Evolutionary conservation across 2,329 filamentous ascomycete species (phyloP).

Genomic region (Nannizziopsis barbatae): DNA sequence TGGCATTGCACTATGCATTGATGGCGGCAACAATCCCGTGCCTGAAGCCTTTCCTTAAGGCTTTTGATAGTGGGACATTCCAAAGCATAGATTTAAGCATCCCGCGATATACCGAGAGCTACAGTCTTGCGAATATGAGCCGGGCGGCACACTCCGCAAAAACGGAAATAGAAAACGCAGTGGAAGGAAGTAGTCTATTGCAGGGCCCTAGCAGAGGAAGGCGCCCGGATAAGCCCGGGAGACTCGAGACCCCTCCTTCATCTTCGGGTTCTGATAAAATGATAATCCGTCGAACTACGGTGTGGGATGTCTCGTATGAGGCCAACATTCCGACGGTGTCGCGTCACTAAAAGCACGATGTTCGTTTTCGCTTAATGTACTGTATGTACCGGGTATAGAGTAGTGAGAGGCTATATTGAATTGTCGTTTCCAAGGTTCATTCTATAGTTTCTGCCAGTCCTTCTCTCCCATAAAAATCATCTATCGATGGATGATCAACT

Average conservation of each 20-base stretch:
- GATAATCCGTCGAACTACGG: conserved; percentile 15
- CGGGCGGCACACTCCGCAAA: conserved; percentile 2
- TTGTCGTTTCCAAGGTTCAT: too few relatives aligned
- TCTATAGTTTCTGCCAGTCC: too few relatives aligned
- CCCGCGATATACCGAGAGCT: conserved; percentile 6
- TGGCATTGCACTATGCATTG: conserved; percentile 13
- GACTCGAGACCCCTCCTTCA: conserved; percentile 3
- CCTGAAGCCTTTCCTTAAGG: conserved; percentile 16
- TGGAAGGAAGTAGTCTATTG: too few relatives aligned
- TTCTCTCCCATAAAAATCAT: too few relatives aligned
- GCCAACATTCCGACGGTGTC: not conserved
- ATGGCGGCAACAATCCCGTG: conserved; percentile 17
- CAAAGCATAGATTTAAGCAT: conserved; percentile 7
- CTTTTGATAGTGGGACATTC: conserved; percentile 16
- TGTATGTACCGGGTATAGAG: too few relatives aligned
- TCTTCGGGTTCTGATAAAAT: conserved; percentile 12
- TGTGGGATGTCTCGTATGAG: conserved; percentile 14
- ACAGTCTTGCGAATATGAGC: conserved; percentile 11
- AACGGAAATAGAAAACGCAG: not conserved
- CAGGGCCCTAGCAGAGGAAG: too few relatives aligned
- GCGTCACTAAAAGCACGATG: too few relatives aligned
- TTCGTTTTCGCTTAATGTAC: too few relatives aligned
- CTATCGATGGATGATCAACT: too few relatives aligned
- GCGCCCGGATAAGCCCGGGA: too few relatives aligned
- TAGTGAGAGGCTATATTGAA: too few relatives aligned